Base-by-base conservation (phyloP, 2,329 filamentous ascomycete genomes). In the Xylariaceae sp. region DNA sequence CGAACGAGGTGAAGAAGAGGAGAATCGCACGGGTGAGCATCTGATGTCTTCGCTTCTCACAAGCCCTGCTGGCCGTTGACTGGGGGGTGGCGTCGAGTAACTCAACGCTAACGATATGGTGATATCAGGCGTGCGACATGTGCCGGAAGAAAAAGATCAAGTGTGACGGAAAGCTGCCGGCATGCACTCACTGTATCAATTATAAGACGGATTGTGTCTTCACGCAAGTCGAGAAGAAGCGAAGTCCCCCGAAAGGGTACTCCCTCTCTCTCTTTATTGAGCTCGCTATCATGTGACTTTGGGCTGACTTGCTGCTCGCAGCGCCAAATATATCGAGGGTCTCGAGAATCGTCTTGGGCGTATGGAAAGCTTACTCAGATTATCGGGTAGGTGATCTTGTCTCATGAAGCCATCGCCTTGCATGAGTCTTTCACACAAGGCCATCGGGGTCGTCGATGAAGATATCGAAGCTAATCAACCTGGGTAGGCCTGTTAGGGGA, bases 121-220 rank as follows among this genome's bases (percentile, higher is more conserved):
- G 15, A 51, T 39, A 30, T 49, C 34, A 92, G 89, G 92, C 92
- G 55, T 96, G 92, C 77, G 92, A 96, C 69, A 95, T 96, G 92
- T 97, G 93, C 51, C 64, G 69, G 34, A 71, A 71, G 60, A 71
- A 71, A 59, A 71, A 71, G 81, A 94, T 97, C 76, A 97, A 97
- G 77, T 97, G 93, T 75, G 94, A 97, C 72, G 93, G 94, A 67
- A 96, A 95, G 77, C 85, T 96, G 76, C 93, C 94, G 44, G 87
- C 92, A 62, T 99, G 94, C 76, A 92, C 90, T 6, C 94, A 97
- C 76, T 99, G 93, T 74, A 88, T 89, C 74, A 97, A 97, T 74
- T 97, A 97, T 80, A 97, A 97, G 81, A 97, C 92, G 4, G 92
- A 96, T 69, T 99, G 93, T 74, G 85, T 96, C 68, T 97, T 97